Conservation (phyloP, 2,329 filamentous ascomycete genomes). For the Aspergillus pseudonomiae region DNA sequence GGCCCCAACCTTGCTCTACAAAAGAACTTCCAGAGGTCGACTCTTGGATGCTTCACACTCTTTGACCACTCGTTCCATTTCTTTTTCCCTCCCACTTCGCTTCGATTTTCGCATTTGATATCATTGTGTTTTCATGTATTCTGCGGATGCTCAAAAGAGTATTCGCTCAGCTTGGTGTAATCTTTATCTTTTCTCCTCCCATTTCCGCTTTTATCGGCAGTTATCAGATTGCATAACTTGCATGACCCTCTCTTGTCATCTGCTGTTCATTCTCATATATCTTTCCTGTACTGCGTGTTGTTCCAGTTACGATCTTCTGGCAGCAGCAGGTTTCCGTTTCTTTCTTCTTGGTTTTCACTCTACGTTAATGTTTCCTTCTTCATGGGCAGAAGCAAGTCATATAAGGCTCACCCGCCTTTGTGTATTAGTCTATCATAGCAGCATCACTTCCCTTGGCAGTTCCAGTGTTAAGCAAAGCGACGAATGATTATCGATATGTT, state of each 20-base stretch:
- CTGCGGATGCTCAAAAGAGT: slow-evolving; percentile 16
- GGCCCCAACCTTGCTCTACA: not conserved
- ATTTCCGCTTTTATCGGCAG: slow-evolving; percentile 25
- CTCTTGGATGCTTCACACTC: slow-evolving; percentile 17
- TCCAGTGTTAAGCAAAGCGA: slow-evolving; percentile 21
- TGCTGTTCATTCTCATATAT: slow-evolving; percentile 18
- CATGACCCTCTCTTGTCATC: slow-evolving; percentile 27
- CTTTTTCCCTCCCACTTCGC: slow-evolving; percentile 6
- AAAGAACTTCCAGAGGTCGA: not conserved
- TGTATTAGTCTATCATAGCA: slow-evolving; percentile 33
- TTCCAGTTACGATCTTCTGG: slow-evolving; percentile 33
- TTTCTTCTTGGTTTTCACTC: slow-evolving; percentile 17
- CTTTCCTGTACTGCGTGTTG: slow-evolving; percentile 19
- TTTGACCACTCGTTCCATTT: slow-evolving; percentile 18
- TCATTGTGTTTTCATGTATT: slow-evolving; percentile 17
- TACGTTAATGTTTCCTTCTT: slow-evolving; percentile 28
- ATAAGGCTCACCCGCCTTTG: slow-evolving; percentile 26
- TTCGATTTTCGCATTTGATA: slow-evolving; percentile 18
- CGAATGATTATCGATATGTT: slow-evolving; percentile 24
- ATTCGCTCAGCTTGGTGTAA: slow-evolving; percentile 14
- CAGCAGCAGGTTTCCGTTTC: slow-evolving; percentile 14
- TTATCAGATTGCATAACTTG: slow-evolving; percentile 32
- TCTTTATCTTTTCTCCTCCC: slow-evolving; percentile 21
- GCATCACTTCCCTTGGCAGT: slow-evolving; percentile 24
- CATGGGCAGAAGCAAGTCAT: slow-evolving; percentile 25